These are phyloP conservation scores for Apiospora hydei DNA, from an alignment of 2,329 filamentous ascomycete genomes.

Conservation along the genomic window DNA sequence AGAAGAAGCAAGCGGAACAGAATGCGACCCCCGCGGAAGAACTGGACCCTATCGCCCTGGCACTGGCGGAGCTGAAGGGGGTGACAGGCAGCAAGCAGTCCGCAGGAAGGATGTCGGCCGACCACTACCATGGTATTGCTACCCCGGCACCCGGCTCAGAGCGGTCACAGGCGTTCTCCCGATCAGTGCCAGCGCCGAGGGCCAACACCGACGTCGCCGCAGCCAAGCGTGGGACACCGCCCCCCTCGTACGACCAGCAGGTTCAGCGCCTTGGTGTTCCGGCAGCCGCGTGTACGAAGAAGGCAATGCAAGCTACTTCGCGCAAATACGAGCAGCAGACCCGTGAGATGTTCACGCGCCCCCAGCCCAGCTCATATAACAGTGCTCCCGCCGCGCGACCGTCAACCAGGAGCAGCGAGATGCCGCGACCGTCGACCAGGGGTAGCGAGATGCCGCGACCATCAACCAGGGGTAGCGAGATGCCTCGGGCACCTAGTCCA, in stretches of 20 bases:
- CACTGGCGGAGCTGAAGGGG: constrained; percentile 90
- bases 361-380: constrained; percentile 46
- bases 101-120: constrained; percentile 86
- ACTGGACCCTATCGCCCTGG: constrained; percentile 87
- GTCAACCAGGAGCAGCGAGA: constrained; percentile 64
- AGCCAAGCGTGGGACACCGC: constrained; percentile 76
- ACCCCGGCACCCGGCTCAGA: constrained; percentile 72
- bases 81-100: constrained; percentile 79
- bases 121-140: constrained; percentile 91
- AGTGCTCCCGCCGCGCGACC: constrained; percentile 57
- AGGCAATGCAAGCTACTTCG: constrained; percentile 94
- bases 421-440: constrained; percentile 58
- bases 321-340: constrained; percentile 87
- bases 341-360: constrained; percentile 73
- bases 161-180: constrained; percentile 48
- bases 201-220: constrained; percentile 55
- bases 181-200: constrained; percentile 49
- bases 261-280: constrained; percentile 86
- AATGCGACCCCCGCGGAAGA: constrained; percentile 62
- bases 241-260: constrained; percentile 83
- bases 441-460: constrained; percentile 61
- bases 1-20: constrained; percentile 50
- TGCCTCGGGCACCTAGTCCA: constrained; percentile 53
- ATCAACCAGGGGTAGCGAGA: constrained; percentile 62
- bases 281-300: constrained; percentile 88